Base-by-base conservation (phyloP, 768 basidiomycete genomes). In the Tricholoma furcatifolium region DNA sequence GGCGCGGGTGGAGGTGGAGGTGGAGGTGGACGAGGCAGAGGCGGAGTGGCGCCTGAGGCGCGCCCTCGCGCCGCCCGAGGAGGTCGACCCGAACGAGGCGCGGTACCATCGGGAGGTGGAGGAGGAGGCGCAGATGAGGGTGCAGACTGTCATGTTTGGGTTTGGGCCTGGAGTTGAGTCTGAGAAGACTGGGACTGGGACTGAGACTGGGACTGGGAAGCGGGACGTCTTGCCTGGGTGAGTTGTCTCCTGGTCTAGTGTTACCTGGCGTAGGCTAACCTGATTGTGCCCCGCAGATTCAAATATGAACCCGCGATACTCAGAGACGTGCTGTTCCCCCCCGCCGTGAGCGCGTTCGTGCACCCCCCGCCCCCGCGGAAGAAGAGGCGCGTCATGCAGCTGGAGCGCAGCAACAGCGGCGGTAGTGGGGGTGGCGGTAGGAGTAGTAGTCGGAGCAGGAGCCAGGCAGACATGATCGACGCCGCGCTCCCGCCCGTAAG, bases 111-210 rank as follows among this genome's bases (percentile, higher is more conserved):
- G 65, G 4, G 66, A 70, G 44, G 67, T 68, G 50, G 76, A 79
- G 52, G 74, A 74, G 55, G 65, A 62, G 32, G 67, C 60, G 56
- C 65, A 80, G 64, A 75, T 76, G 74, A 64, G 67, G 50, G 67
- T 72, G 46, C 62, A 79, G 58, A 80, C 80, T 7, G 62, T 83
- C 6, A 71, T 78, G 14, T 81, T 81, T 70, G 79, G 75, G 18
- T 63, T 70, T 40, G 70, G 70, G 11, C 67, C 65, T 34, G 68
- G 63, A 7, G 3, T 7, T 27, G 27, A 4, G 27, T 27, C 27
- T 27, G 27, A 7, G 27, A 7, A 7, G 27, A 27, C 27, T 27
- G 27, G 27, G 27, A 27, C 7, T 4, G 27, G 27, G 27, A 27
- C 27, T 27, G 27, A 7, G 27, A 27, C 27, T 27, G 27, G 27